phyloP scores from a whole-genome alignment of 2,329 filamentous ascomycete genomes.

The Sporothrix luriei region DNA sequence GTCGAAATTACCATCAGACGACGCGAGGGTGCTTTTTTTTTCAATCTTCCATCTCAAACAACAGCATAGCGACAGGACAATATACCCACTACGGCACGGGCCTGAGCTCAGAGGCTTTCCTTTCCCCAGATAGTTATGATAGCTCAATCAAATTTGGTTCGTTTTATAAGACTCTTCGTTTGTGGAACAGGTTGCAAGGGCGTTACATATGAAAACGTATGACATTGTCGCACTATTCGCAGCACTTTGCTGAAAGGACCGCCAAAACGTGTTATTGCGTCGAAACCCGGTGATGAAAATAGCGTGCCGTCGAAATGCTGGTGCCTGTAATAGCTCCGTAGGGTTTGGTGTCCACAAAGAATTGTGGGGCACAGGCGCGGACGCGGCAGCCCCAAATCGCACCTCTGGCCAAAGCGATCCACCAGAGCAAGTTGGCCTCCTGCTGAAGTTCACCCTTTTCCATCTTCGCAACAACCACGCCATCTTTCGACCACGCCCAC shows the following conservation, averaged over 20 bases:
- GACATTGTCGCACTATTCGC: background rate
- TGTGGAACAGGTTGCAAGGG: too few species aligned
- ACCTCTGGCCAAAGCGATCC: background rate
- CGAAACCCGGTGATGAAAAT: background rate
- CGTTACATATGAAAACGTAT: too few species aligned
- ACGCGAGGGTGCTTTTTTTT: background rate
- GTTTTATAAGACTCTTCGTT: too few species aligned
- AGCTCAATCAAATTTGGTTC: background rate
- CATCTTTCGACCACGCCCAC: background rate
- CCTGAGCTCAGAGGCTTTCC: slow-evolving; percentile 18
- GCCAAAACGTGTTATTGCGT: too few species aligned
- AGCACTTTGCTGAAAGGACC: background rate
- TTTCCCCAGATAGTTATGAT: slow-evolving; percentile 17
- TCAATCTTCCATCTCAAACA: slow-evolving; percentile 11
- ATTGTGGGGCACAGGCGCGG: slow-evolving; percentile 18
- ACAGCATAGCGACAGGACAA: slow-evolving; percentile 28
- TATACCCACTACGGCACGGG: slow-evolving; percentile 20
- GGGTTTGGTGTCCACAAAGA: background rate
- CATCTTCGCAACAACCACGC: slow-evolving; percentile 17
- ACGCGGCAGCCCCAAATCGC: slow-evolving; percentile 12
- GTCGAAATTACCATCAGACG: background rate
- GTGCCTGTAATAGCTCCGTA: slow-evolving; percentile 2
- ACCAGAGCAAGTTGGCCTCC: slow-evolving; percentile 1
- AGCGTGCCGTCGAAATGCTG: slow-evolving; percentile 14
- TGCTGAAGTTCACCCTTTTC: slow-evolving; percentile 24